phyloP scores from a whole-genome alignment of 2,329 filamentous ascomycete genomes.

The Tolypocladium endophyticum region DNA sequence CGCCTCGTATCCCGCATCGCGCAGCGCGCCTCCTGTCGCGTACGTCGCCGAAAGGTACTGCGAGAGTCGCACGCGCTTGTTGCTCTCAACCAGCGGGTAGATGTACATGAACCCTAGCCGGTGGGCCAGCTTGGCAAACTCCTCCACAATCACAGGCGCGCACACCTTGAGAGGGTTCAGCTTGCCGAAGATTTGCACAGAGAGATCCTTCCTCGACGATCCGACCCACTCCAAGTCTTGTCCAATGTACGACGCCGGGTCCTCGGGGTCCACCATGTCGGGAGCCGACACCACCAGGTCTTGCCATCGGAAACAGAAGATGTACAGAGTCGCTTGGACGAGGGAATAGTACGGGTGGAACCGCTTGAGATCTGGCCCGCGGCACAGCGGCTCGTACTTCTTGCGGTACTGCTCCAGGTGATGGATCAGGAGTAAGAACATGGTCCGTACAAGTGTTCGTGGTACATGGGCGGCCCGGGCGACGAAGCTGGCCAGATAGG shows the following conservation, averaged over 20 bases:
- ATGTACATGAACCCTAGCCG: slow-evolving; percentile 85
- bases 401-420: slow-evolving; percentile 68
- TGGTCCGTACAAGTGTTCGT: slow-evolving; percentile 63
- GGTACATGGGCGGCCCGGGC: slow-evolving; percentile 79
- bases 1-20: slow-evolving; percentile 33
- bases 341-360: slow-evolving; percentile 81
- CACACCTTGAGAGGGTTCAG: slow-evolving; percentile 95
- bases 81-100: slow-evolving; percentile 77
- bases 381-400: slow-evolving; percentile 62
- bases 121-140: slow-evolving; percentile 81
- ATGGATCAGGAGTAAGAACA: slow-evolving; percentile 68
- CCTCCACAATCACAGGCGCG: slow-evolving; percentile 77
- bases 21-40: slow-evolving; percentile 41
- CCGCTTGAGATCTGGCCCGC: slow-evolving; percentile 73
- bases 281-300: slow-evolving; percentile 62
- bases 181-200: slow-evolving; percentile 70
- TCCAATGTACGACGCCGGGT: slow-evolving; percentile 48
- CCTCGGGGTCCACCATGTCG: slow-evolving; percentile 51
- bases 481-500: slow-evolving; percentile 91
- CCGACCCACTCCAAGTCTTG: slow-evolving; percentile 72
- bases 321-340: slow-evolving; percentile 83
- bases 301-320: slow-evolving; percentile 96
- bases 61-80: slow-evolving; percentile 78
- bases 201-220: slow-evolving; percentile 62
- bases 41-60: slow-evolving; percentile 53